These are phyloP conservation scores for Rutstroemia sp. DNA, from an alignment of 2,329 filamentous ascomycete genomes.

Conservation along the genomic window DNA sequence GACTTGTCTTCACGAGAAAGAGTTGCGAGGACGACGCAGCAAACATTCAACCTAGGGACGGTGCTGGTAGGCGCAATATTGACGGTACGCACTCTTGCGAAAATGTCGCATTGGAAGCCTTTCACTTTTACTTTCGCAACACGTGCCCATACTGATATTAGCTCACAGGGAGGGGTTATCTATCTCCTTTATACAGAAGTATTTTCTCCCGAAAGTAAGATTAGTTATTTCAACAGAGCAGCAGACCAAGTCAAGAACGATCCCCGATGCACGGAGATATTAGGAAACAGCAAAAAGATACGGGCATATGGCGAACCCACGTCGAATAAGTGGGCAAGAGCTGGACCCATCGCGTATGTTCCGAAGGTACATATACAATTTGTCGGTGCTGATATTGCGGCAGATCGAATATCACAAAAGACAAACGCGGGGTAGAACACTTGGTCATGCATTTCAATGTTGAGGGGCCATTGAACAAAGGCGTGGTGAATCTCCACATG, in stretches of 20 bases:
- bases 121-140: neutral
- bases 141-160: conserved; percentile 12
- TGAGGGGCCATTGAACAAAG: conserved; percentile 67
- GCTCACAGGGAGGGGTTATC: conserved; percentile 59
- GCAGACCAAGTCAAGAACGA: conserved; percentile 73
- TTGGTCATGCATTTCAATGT: conserved; percentile 80
- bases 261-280: conserved; percentile 59
- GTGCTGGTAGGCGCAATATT: conserved; percentile 67
- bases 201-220: conserved; percentile 78
- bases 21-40: conserved; percentile 76
- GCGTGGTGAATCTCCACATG: conserved; percentile 72
- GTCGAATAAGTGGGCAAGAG: conserved; percentile 70
- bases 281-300: conserved; percentile 71
- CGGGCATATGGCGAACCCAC: conserved; percentile 75
- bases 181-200: conserved; percentile 78
- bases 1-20: conserved; percentile 73
- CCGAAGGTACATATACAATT: neutral
- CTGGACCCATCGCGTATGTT: conserved; percentile 51
- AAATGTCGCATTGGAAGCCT: neutral
- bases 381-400: neutral
- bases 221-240: conserved; percentile 79
- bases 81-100: conserved; percentile 48
- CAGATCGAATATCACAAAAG: conserved; percentile 61
- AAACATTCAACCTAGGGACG: conserved; percentile 80
- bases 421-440: conserved; percentile 71